Evolutionary conservation across 345 rosid genomes (phyloP), one percentile per base, ranked within the genome.

Genomic region (Erodium maritimum): DNA sequence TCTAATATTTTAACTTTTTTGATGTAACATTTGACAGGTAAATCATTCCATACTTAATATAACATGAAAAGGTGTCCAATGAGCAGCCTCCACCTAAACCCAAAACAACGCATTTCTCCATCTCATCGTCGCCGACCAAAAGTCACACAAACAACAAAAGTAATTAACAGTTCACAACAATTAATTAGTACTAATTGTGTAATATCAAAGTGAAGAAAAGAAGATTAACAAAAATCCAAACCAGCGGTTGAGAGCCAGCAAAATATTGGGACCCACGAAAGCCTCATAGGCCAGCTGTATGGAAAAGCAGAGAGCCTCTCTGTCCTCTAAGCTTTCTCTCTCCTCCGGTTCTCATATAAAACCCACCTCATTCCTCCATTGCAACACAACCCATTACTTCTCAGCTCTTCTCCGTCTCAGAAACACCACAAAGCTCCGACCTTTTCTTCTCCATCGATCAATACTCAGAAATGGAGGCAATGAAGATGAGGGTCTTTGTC

Each of bases 391-490:
- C 34, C 20, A 55, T 18, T 9, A 17, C 1, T 29, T 6, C 2
- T 14, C 22, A n/a, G 22, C 34, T 22, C 37, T 17, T 17, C 14
- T 55, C 17, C 18, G 8, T 55, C 23, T 23, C 22, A 22, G 7
- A 22, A 7, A 6, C 2, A 23, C 1, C 5, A 20, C 17, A 54
- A 21, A 21, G 25, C 10, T 5, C 21, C 17, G 14, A 20, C 9
- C 14, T 54, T 54, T 54, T n/a, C 9, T 19, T 53, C 14, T 54
- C 17, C 21, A 0, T 21, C 0, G 22, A 19, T 9, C 48, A n/a
- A n/a, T n/a, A n/a, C n/a, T n/a, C n/a, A 18, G 48, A 56, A 50
- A 67, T 68, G 71, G 71, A 62, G 58, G 63, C 63, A 18, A 45
- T 53, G 62, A 69, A 56, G 65, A 56, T 64, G 61, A 64, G 33